Evolutionary conservation across 2,329 filamentous ascomycete species (phyloP).

Genomic region (Alternaria arborescens): DNA sequence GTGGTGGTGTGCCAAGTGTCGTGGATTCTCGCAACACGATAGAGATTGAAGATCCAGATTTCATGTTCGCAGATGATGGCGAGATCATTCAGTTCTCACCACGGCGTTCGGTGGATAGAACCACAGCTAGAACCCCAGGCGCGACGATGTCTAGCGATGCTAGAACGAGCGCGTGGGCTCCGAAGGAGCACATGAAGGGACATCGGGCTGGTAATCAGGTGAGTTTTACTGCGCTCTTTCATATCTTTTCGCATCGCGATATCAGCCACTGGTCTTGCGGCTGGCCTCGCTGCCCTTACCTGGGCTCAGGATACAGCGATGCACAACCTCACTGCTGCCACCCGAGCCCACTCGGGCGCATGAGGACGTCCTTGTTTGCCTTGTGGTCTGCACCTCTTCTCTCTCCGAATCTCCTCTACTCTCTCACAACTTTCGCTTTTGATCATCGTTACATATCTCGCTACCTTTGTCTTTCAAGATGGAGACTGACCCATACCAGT

Average conservation of each 20-base stretch:
- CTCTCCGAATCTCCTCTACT: background rate
- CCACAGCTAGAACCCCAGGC: constrained; percentile 22
- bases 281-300: background rate
- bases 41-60: constrained; percentile 59
- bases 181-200: constrained; percentile 55
- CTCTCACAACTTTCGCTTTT: background rate
- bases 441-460: background rate
- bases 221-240: constrained; percentile 33
- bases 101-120: constrained; percentile 18
- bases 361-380: background rate
- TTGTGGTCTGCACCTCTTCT: background rate
- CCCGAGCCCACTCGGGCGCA: background rate
- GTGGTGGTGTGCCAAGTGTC: constrained; percentile 36
- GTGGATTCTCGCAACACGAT: constrained; percentile 54
- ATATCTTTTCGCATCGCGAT: constrained; percentile 8
- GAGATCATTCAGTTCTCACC: constrained; percentile 61
- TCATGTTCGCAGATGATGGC: constrained; percentile 70
- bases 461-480: constrained; percentile 2
- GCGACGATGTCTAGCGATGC: constrained; percentile 37
- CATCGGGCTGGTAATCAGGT: constrained; percentile 47
- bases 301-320: background rate
- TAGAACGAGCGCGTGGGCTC: constrained; percentile 52
- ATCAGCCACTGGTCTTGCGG: background rate
- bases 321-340: constrained; percentile 8
- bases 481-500: constrained; percentile 32